phyloP scores from a whole-genome alignment of 768 basidiomycete species.

The Kwoniella sp. region DNA sequence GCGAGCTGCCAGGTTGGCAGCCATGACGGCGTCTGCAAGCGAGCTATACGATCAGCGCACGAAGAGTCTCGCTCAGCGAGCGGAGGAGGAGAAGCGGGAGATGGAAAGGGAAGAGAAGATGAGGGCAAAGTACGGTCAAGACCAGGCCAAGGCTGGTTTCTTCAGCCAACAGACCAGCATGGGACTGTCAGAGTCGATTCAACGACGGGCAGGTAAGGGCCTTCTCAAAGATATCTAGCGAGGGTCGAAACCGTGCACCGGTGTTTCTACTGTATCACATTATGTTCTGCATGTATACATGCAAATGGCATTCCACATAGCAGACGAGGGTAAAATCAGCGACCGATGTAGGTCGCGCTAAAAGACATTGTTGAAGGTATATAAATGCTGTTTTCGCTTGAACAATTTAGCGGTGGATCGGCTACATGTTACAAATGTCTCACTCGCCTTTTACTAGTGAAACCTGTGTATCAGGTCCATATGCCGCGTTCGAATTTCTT shows the following conservation, averaged over 20 bases:
- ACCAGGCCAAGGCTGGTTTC: conserved; percentile 75
- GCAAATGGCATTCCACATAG: neutral
- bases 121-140: conserved; percentile 57
- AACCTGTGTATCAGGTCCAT: conserved; percentile 8
- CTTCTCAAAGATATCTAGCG: conserved; percentile 42
- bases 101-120: conserved; percentile 66
- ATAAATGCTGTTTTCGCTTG: neutral
- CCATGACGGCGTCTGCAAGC: conserved; percentile 76
- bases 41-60: conserved; percentile 65
- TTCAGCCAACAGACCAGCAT: conserved; percentile 64
- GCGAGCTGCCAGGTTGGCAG: conserved; percentile 79
- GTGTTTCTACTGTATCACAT: neutral
- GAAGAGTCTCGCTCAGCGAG: conserved; percentile 62
- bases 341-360: neutral
- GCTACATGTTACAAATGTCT: conserved; percentile 5
- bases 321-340: neutral
- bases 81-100: conserved; percentile 75
- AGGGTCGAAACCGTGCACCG: neutral
- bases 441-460: conserved; percentile 18
- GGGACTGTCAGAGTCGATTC: conserved; percentile 46
- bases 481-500: conserved; percentile 13
- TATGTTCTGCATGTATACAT: neutral
- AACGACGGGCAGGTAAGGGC: conserved; percentile 47
- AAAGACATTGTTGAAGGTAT: too few relatives aligned
- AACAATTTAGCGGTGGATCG: neutral